A percentile compares a stretch with the other conserved stretches of the same genome.
These are phyloP conservation scores for Phytophthora chlamydospora DNA, from an alignment of 352 stramenopile genomes.

Conservation along the genomic window DNA sequence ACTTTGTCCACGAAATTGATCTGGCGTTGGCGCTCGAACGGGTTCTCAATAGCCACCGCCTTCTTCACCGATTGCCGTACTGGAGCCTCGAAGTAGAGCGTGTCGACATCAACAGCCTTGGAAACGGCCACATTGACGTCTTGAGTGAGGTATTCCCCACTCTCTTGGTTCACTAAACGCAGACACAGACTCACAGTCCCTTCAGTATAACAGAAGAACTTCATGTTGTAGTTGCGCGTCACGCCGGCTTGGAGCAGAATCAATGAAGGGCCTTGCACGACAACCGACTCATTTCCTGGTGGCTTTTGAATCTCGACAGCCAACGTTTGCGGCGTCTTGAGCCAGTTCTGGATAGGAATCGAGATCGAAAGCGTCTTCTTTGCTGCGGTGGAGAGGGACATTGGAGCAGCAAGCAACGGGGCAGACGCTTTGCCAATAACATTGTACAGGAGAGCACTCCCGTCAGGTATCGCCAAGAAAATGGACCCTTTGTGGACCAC, in stretches of 20 bases:
- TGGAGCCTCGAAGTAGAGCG: constrained; percentile 79
- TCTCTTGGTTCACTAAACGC: constrained; percentile 83
- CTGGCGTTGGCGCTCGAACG: constrained; percentile 54
- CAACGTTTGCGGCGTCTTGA: constrained; percentile 82
- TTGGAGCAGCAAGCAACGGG: constrained; percentile 45
- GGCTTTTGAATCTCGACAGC: constrained; percentile 68
- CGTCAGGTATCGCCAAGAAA: constrained; percentile 92
- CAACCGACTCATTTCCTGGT: constrained; percentile 42
- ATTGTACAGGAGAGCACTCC: constrained; percentile 88
- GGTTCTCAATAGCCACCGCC: constrained; percentile 91
- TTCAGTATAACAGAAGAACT: constrained; percentile 91
- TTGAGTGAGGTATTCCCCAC: constrained; percentile 87
- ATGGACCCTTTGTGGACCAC: constrained; percentile 78
- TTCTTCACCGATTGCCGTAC: constrained; percentile 86
- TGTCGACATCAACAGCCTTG: constrained; percentile 72
- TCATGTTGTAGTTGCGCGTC: constrained; percentile 83
- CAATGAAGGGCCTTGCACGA: constrained; percentile 71
- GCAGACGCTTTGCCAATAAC: constrained; percentile 75
- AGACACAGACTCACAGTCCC: constrained; percentile 56
- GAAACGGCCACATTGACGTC: constrained; percentile 64
- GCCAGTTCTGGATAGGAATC: constrained; percentile 89
- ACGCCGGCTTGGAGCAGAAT: constrained; percentile 65
- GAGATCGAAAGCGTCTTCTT: constrained; percentile 81
- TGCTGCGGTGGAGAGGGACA: constrained; percentile 65
- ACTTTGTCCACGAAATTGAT: constrained; percentile 68